These are phyloP conservation scores for Saccharomyces kudriavzevii DNA, from an alignment of 805 yeast species.

Conservation along the genomic window DNA sequence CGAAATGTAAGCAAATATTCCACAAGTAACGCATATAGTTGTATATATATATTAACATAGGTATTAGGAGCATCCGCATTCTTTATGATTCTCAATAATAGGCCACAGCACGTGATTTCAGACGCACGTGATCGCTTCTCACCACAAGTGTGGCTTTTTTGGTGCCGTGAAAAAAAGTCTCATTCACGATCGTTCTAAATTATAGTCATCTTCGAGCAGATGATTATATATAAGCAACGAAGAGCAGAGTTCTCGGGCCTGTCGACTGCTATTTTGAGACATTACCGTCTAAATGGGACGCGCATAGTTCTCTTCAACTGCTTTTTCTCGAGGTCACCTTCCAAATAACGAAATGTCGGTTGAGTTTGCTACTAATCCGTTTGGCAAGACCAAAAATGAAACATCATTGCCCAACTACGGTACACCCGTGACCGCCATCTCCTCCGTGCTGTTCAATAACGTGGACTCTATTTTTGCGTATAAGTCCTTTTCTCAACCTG, in stretches of 20 bases:
- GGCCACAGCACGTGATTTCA: not conserved
- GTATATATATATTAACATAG: not conserved
- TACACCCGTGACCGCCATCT: slow-evolving; percentile 46
- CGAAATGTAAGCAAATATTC: slow-evolving; percentile 51
- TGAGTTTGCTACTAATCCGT: slow-evolving; percentile 39
- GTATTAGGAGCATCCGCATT: not conserved
- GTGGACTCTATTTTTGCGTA: slow-evolving; percentile 56
- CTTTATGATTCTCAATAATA: not conserved
- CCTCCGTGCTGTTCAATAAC: slow-evolving; percentile 46
- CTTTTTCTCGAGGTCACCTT: not conserved
- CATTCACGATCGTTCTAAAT: not conserved
- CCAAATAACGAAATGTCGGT: not conserved
- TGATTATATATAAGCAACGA: not conserved
- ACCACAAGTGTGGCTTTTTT: not conserved
- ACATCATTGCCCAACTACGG: slow-evolving; percentile 42
- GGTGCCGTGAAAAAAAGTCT: not conserved
- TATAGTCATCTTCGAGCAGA: not conserved
- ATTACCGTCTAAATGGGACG: not conserved
- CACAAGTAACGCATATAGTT: slow-evolving; percentile 17
- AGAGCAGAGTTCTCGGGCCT: not conserved
- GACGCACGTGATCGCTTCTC: not conserved
- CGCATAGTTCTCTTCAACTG: not conserved
- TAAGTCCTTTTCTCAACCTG: slow-evolving; percentile 54
- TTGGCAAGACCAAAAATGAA: slow-evolving; percentile 56
- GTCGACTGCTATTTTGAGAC: not conserved